A percentile compares a stretch with the other conserved stretches of the same genome.
Conservation (phyloP, 805 yeast species). For the Lipomyces yamadae region DNA sequence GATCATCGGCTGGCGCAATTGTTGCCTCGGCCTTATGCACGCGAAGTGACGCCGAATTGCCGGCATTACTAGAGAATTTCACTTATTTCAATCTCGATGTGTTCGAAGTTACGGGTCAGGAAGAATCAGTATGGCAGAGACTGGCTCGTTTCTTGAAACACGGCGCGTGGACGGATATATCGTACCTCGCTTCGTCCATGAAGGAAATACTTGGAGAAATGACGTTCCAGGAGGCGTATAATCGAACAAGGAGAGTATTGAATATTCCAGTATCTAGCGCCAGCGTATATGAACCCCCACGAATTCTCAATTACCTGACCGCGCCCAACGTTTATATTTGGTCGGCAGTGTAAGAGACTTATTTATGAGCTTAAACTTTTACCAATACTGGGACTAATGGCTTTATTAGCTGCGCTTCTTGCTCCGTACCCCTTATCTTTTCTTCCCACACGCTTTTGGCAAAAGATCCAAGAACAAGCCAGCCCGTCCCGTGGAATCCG, state of each 20-base stretch:
- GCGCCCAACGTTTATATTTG: slow-evolving; percentile 92
- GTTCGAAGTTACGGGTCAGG: slow-evolving; percentile 59
- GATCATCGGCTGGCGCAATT: slow-evolving; percentile 95
- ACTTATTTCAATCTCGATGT: slow-evolving; percentile 52
- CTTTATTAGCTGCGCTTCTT: slow-evolving; percentile 75
- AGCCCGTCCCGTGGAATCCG: slow-evolving; percentile 80
- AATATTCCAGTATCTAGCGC: slow-evolving; percentile 95
- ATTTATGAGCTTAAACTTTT: slow-evolving; percentile 52
- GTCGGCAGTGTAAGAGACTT: slow-evolving; percentile 69
- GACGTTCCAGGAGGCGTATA: slow-evolving; percentile 92
- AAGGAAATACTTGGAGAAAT: slow-evolving; percentile 79
- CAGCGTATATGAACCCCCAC: slow-evolving; percentile 86
- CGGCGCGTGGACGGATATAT: slow-evolving; percentile 88
- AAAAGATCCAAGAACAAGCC: slow-evolving; percentile 74
- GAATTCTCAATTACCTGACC: slow-evolving; percentile 85
- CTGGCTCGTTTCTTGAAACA: slow-evolving; percentile 70
- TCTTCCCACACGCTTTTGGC: slow-evolving; percentile 85
- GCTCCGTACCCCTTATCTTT: slow-evolving; percentile 91
- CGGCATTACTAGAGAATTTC: slow-evolving; percentile 56
- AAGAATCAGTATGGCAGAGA: slow-evolving; percentile 58
- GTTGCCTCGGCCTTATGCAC: slow-evolving; percentile 88
- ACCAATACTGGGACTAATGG: slow-evolving; percentile 84
- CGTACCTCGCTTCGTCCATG: slow-evolving; percentile 73
- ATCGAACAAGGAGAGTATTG: slow-evolving; percentile 89
- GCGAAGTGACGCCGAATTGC: slow-evolving; percentile 70